phyloP scores from a whole-genome alignment of 2,329 filamentous ascomycete species.

The Laburnicola sp. region DNA sequence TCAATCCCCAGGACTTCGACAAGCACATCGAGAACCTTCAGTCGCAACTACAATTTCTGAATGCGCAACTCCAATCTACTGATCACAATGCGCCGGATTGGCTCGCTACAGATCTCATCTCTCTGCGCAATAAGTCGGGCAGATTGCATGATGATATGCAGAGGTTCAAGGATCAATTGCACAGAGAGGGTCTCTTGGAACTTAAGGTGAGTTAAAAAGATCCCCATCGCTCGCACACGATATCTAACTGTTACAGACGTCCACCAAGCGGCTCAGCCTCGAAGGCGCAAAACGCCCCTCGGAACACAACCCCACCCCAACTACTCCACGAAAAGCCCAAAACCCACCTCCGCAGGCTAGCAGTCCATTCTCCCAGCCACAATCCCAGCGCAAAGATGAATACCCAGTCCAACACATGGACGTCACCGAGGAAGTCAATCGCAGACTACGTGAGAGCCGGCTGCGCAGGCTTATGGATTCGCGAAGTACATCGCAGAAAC shows the following conservation, averaged over 20 bases:
- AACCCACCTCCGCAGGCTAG: conserved; percentile 11
- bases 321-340: background rate
- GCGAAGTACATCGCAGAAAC: conserved; percentile 40
- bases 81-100: conserved; percentile 42
- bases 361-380: conserved; percentile 15
- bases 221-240: conserved; percentile 7
- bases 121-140: conserved; percentile 37
- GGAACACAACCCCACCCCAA: background rate
- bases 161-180: conserved; percentile 34
- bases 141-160: conserved; percentile 42
- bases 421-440: conserved; percentile 40
- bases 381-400: conserved; percentile 18
- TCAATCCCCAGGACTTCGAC: conserved; percentile 34
- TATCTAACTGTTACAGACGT: conserved; percentile 17
- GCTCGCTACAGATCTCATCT: conserved; percentile 41
- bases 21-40: conserved; percentile 36
- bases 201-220: conserved; percentile 22
- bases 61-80: conserved; percentile 37
- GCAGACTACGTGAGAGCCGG: conserved; percentile 33
- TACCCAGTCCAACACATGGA: conserved; percentile 36
- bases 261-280: conserved; percentile 36
- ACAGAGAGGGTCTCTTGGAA: conserved; percentile 29
- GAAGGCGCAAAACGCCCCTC: conserved; percentile 23
- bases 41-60: conserved; percentile 35
- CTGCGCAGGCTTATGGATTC: conserved; percentile 37